phyloP scores from a whole-genome alignment of 495 filamentous ascomycete species.

The Cryomyces antarcticus region DNA sequence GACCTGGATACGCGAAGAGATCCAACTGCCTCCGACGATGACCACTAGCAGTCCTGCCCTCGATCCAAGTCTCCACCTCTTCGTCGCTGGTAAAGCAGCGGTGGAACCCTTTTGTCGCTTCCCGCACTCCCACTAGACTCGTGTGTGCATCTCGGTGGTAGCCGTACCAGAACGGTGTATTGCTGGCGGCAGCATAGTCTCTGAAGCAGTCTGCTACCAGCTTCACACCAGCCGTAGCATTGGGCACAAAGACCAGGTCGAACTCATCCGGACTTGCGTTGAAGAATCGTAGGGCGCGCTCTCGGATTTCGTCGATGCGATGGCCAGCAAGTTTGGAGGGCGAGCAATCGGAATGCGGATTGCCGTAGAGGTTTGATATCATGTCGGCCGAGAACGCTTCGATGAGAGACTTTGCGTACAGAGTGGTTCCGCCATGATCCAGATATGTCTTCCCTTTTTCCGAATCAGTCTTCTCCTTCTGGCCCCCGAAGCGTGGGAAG shows the following conservation, averaged over 20 bases:
- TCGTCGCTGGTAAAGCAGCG: conserved; percentile 42
- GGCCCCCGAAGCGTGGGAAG: no score
- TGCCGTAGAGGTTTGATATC: conserved; percentile 41
- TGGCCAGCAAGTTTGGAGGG: conserved; percentile 42
- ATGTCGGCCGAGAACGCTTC: conserved; percentile 36
- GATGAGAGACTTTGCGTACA: conserved; percentile 44
- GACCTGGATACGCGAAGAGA: conserved; percentile 58
- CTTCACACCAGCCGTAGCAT: conserved; percentile 50
- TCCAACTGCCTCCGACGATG: conserved; percentile 19
- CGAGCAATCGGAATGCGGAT: conserved; percentile 52
- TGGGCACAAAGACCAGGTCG: conserved; percentile 48
- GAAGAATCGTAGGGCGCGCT: conserved; percentile 38
- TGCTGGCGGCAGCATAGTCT: conserved; percentile 23
- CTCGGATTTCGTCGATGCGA: conserved; percentile 37
- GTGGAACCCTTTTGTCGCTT: conserved; percentile 32
- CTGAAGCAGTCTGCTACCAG: conserved; percentile 46
- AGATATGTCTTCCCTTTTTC: conserved; percentile 33
- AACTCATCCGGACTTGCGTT: conserved; percentile 40
- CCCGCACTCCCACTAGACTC: conserved; percentile 48
- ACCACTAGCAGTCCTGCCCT: conserved; percentile 10
- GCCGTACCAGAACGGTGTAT: conserved; percentile 41
- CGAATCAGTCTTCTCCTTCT: no score
- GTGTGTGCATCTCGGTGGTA: conserved; percentile 61
- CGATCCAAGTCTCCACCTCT: conserved; percentile 49
- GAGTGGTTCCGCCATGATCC: conserved; percentile 57